These are phyloP conservation scores for Phytophthora meadii DNA, from an alignment of 352 stramenopile genomes.

Conservation along the genomic window DNA sequence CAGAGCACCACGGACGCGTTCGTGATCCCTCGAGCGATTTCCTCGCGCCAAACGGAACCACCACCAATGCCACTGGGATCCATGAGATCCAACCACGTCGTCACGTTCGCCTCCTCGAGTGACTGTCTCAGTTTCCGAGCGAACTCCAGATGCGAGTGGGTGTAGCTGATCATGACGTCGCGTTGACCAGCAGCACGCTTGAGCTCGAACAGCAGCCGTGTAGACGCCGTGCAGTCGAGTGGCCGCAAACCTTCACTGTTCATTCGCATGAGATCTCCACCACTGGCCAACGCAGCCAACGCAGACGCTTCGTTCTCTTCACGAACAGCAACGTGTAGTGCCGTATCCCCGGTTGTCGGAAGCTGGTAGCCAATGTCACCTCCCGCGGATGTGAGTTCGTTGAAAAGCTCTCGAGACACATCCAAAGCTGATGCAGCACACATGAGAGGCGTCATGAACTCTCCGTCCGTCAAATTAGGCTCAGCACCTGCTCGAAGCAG, in stretches of 20 bases:
- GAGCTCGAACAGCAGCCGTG: constrained; percentile 68
- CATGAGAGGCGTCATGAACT: constrained; percentile 55
- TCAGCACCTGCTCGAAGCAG: constrained; percentile 47
- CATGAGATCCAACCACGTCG: constrained; percentile 82
- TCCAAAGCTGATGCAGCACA: constrained; percentile 27
- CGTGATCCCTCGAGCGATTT: constrained; percentile 75
- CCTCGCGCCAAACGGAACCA: constrained; percentile 70
- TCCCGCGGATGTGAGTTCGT: constrained; percentile 48
- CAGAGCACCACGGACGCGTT: constrained; percentile 70
- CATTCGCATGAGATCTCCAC: constrained; percentile 70
- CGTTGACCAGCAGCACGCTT: constrained; percentile 71
- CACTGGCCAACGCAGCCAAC: constrained; percentile 57
- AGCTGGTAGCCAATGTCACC: constrained; percentile 72
- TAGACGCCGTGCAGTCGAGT: constrained; percentile 73
- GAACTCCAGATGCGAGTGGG: constrained; percentile 78
- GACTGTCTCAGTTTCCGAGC: constrained; percentile 69
- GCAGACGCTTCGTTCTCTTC: constrained; percentile 62
- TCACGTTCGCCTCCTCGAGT: constrained; percentile 68
- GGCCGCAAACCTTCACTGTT: constrained; percentile 68
- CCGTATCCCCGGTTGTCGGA: constrained; percentile 60
- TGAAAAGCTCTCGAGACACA: constrained; percentile 30
- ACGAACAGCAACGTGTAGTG: constrained; percentile 68
- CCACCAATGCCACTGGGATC: constrained; percentile 79
- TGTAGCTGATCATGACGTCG: constrained; percentile 89
- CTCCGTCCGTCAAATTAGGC: constrained; percentile 46